Conservation (phyloP, 257 asterid species). For the Lavandula angustifolia region DNA sequence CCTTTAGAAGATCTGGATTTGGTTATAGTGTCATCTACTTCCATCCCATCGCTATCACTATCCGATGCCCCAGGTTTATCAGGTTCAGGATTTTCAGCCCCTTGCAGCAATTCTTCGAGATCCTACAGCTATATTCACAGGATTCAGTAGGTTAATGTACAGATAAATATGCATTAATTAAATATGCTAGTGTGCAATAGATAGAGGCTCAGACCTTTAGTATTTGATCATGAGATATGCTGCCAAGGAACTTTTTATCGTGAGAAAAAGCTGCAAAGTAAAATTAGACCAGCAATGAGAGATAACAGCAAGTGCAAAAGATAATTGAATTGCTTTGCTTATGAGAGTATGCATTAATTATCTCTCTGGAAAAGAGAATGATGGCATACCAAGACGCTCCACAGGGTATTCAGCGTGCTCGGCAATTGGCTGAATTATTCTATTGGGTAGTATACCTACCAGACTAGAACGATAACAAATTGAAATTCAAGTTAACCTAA, state of each 20-base stretch:
- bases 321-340: neutral
- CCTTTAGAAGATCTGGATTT: slow-evolving; percentile 67
- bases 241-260: slow-evolving; percentile 85
- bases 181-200: neutral
- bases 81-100: slow-evolving; percentile 41
- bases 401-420: slow-evolving; percentile 86
- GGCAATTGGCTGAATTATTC: slow-evolving; percentile 87
- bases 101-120: slow-evolving; percentile 73
- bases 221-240: slow-evolving; percentile 82
- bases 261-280: slow-evolving; percentile 74
- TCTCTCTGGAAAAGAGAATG: slow-evolving; percentile 20
- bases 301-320: neutral
- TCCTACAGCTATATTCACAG: slow-evolving; percentile 56
- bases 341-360: neutral
- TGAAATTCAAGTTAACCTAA: slow-evolving; percentile 17
- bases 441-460: slow-evolving; percentile 87
- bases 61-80: slow-evolving; percentile 48
- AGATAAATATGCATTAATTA: neutral
- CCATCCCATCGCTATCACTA: slow-evolving; percentile 78
- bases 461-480: slow-evolving; percentile 44
- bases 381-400: slow-evolving; percentile 82
- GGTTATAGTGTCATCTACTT: slow-evolving; percentile 48
- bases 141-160: slow-evolving; percentile 9
- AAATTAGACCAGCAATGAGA: slow-evolving; percentile 28
- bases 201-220: slow-evolving; percentile 57